Conservation (phyloP, 2,329 filamentous ascomycete genomes). For the Capronia coronata region DNA sequence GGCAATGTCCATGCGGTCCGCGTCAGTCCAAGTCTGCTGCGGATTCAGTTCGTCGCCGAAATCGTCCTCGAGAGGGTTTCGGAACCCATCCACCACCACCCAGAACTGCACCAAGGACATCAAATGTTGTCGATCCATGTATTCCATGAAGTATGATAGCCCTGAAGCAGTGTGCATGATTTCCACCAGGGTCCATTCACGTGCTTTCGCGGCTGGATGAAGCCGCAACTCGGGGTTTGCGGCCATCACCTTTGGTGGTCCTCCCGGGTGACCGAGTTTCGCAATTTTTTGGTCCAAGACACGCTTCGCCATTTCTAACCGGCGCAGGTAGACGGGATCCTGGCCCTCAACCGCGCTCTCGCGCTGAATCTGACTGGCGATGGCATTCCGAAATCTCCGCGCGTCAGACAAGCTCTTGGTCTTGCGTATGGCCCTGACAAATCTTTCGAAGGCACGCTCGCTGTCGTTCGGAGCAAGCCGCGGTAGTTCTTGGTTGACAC, state of each 20-base stretch:
- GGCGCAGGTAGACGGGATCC: conserved; percentile 78
- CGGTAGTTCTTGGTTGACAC: conserved; percentile 64
- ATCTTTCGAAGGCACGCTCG: conserved; percentile 89
- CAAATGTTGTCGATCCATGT: conserved; percentile 84
- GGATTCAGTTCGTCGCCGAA: conserved; percentile 54
- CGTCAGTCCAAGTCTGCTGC: conserved; percentile 61
- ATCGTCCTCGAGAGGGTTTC: conserved; percentile 85
- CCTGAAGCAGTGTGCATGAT: conserved; percentile 85
- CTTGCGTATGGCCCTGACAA: conserved; percentile 80
- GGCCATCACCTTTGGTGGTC: conserved; percentile 30
- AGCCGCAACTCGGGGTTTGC: conserved; percentile 32
- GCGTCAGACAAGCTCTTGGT: conserved; percentile 90
- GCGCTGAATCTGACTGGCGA: conserved; percentile 83
- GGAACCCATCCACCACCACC: conserved; percentile 94
- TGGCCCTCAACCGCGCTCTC: conserved; percentile 72
- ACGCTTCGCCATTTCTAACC: conserved; percentile 83
- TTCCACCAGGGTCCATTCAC: conserved; percentile 71
- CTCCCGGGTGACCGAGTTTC: conserved; percentile 62
- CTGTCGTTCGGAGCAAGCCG: conserved; percentile 74
- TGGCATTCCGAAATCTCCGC: conserved; percentile 81
- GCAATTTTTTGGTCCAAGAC: conserved; percentile 85
- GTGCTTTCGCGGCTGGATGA: conserved; percentile 48
- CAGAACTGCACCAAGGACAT: conserved; percentile 95
- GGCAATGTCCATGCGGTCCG: conserved; percentile 78
- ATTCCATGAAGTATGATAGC: conserved; percentile 98